Conservation (phyloP, 179 eudicot species). For the Corrigiola litoralis region DNA sequence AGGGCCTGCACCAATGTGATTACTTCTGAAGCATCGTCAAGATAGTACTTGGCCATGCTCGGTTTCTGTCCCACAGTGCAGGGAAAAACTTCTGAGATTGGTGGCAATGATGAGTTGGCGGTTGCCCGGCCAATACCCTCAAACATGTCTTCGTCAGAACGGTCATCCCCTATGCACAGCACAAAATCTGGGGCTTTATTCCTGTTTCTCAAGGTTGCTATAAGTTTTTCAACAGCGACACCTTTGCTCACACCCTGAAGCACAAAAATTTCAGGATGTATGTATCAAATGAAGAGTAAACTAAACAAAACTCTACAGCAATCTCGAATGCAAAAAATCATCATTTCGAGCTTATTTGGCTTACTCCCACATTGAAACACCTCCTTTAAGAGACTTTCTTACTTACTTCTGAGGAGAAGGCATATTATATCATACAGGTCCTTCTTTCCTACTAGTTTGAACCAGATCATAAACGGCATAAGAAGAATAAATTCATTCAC, state of each 20-base stretch:
- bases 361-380: too few relatives aligned
- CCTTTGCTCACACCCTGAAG: constrained; percentile 84
- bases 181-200: constrained; percentile 58
- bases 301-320: too few relatives aligned
- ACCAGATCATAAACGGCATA: background rate
- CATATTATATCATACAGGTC: too few relatives aligned
- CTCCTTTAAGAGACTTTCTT: too few relatives aligned
- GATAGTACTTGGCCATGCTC: constrained; percentile 80
- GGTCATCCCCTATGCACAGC: constrained; percentile 74
- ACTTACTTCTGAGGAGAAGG: too few relatives aligned
- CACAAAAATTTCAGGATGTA: background rate
- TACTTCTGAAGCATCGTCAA: constrained; percentile 66
- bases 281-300: background rate
- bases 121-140: constrained; percentile 51
- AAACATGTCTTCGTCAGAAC: constrained; percentile 86
- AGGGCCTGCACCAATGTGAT: constrained; percentile 59
- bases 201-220: constrained; percentile 37
- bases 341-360: too few relatives aligned
- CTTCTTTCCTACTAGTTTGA: background rate
- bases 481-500: background rate
- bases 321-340: too few relatives aligned
- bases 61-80: constrained; percentile 90
- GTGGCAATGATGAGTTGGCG: constrained; percentile 36
- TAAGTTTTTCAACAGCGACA: constrained; percentile 47
- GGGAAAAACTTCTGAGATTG: constrained; percentile 53